phyloP scores from a whole-genome alignment of 495 filamentous ascomycete species.

The Penicillium coffeae region DNA sequence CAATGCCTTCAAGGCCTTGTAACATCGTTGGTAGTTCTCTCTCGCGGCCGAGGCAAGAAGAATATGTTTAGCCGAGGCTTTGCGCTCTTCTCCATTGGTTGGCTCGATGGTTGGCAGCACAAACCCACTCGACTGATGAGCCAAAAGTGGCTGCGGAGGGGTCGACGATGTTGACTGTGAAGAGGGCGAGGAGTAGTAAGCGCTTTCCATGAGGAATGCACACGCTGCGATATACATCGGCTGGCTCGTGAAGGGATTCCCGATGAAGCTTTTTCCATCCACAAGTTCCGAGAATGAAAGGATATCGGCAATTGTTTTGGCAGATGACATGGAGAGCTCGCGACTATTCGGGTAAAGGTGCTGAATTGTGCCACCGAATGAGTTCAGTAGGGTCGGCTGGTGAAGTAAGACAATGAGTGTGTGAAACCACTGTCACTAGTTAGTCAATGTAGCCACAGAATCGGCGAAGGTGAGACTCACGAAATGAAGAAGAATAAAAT shows the following conservation, averaged over 20 bases:
- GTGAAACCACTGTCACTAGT: conserved; percentile 64
- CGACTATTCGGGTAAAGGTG: conserved; percentile 71
- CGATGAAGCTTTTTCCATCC: conserved; percentile 74
- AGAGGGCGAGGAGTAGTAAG: conserved; percentile 41
- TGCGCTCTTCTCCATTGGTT: conserved; percentile 33
- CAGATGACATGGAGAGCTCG: conserved; percentile 80
- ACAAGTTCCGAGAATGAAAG: conserved; percentile 73
- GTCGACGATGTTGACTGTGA: conserved; percentile 31
- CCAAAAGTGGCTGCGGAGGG: conserved; percentile 28
- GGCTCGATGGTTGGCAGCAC: conserved; percentile 38
- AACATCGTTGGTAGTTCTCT: conserved; percentile 77
- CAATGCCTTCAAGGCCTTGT: conserved; percentile 71
- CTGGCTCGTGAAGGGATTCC: conserved; percentile 84
- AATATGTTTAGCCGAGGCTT: conserved; percentile 61
- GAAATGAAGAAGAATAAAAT: conserved; percentile 83
- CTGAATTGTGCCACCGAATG: conserved; percentile 65
- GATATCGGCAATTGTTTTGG: conserved; percentile 85
- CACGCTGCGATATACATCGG: conserved; percentile 88
- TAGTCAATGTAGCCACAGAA: neutral
- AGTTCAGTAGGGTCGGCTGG: conserved; percentile 73
- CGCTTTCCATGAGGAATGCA: conserved; percentile 78
- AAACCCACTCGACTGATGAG: conserved; percentile 40
- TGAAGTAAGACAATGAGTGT: conserved; percentile 80
- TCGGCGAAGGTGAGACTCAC: conserved; percentile 9
- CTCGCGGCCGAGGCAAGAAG: conserved; percentile 71